Evolutionary conservation across 2,329 filamentous ascomycete species (phyloP), one percentile per base, ranked within the genome.

Genomic region (Westerdykella sp.): DNA sequence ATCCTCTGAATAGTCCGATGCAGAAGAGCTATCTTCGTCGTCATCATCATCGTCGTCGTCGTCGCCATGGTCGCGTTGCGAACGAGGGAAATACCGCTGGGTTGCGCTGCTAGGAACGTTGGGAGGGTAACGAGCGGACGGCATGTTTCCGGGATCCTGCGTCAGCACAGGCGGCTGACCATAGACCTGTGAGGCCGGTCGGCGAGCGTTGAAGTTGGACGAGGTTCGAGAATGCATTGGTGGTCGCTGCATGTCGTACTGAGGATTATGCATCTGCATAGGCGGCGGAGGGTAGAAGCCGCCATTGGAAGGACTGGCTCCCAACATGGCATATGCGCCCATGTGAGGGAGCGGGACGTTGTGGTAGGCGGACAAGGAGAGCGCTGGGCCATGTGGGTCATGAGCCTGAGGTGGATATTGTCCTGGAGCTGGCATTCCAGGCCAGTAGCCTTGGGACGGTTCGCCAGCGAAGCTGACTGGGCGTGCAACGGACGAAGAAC

Each of bases 391-490:
- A 18, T 35, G 32, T 14, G 16, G n/a, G 3, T 14, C n/a, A 40
- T 47, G 55, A 10, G 61, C 57, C 9, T 54, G 54, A 25, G 54
- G 57, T 14, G 54, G 52, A 34, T 62, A 60, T 31, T 49, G 44
- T 5, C 41, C 38, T 38, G 50, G 43, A 38, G 12, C 39, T 18
- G 28, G 51, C 51, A 57, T 60, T 43, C 50, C 55, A 22, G 48
- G 34, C 47, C 49, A 58, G 46, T 56, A 58, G 34, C 44, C 43
- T 14, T 35, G n/a, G 32, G n/a, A 35, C 7, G 32, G 32, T n/a
- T 48, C 34, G 25, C 49, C 15, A 48, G 45, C 14, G 41, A 65
- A 67, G 50, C 58, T 67, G 42, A 58, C 48, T 31, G 64, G 65
- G 6, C 65, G 62, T 16, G 37, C 23, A 30, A 40, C 45, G 40